phyloP scores from a whole-genome alignment of 2,329 filamentous ascomycete species.

The Biscogniauxia mediterranea region DNA sequence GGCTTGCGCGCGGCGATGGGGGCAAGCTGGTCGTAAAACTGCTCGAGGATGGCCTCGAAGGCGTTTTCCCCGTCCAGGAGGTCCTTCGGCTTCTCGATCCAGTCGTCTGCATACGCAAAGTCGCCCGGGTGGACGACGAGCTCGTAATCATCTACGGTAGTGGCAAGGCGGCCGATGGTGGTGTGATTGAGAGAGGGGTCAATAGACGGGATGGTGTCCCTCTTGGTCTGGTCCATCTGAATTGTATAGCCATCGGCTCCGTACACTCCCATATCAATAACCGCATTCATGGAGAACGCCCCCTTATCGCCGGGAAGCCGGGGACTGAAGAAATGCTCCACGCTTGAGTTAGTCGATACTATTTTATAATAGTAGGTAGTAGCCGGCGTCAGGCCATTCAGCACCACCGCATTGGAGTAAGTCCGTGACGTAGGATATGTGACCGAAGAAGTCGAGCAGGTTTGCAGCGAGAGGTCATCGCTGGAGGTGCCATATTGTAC shows the following conservation, averaged over 20 bases:
- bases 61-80: slow-evolving; percentile 47
- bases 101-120: slow-evolving; percentile 59
- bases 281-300: slow-evolving; percentile 50
- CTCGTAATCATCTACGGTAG: slow-evolving; percentile 54
- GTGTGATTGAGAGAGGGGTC: slow-evolving; percentile 55
- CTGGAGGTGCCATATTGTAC: slow-evolving; percentile 50
- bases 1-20: slow-evolving; percentile 52
- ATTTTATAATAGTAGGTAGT: slow-evolving; percentile 63
- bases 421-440: slow-evolving; percentile 56
- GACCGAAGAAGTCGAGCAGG: slow-evolving; percentile 45
- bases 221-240: slow-evolving; percentile 41
- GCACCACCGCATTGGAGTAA: slow-evolving; percentile 47
- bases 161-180: slow-evolving; percentile 54
- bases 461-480: slow-evolving; percentile 35
- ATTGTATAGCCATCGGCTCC: slow-evolving; percentile 53
- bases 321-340: slow-evolving; percentile 53
- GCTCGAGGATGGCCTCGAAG: slow-evolving; percentile 56
- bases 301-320: slow-evolving; percentile 53
- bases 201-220: slow-evolving; percentile 47
- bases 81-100: slow-evolving; percentile 47
- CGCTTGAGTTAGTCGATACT: slow-evolving; percentile 52
- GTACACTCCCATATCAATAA: slow-evolving; percentile 56
- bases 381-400: slow-evolving; percentile 46
- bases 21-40: slow-evolving; percentile 55
- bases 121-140: slow-evolving; percentile 54